Evolutionary conservation across 2,329 filamentous ascomycete species (phyloP), one percentile per base, ranked within the genome.

Genomic region (Parafenestella ontariensis): DNA sequence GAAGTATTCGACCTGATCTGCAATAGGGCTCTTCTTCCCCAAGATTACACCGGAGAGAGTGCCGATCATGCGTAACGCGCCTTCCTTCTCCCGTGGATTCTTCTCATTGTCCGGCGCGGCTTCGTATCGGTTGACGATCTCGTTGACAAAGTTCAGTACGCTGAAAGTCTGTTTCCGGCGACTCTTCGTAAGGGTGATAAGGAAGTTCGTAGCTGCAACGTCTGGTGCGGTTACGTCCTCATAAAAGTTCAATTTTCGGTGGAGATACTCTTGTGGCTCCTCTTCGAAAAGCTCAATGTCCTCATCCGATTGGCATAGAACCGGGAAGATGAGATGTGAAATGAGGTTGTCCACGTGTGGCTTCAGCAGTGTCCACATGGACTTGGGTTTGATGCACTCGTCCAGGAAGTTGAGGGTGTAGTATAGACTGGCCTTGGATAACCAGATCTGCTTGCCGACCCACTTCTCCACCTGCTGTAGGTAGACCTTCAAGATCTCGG

Each of bases 21-120:
- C 95, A 63, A 99, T 97, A 1, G 95, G 95, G 71, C 93, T 97
- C 84, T 98, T 98, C 84, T 98, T 99, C 65, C 92, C 92, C 31
- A 99, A 83, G 44, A 99, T 96, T 47, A 99, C 94, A 28, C 92
- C 91, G 0, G 95, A 91, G 42, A 99, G 81, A 0, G 94, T 97
- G 23, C 93, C 95, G 71, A 99, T 98, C 92, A 99, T 98, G 58
- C 95, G 86, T 71, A 99, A 78, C 43, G 95, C 95, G 69, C 95
- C 95, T 77, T 99, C 95, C 82, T 99, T 99, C 74, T 95, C 92
- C 48, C 96, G 84, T 54, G 96, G 91, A 75, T 94, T 91, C 84
- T 97, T 98, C 80, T 95, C 89, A 58, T 90, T 89, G 44, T 94
- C 92, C 7, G 92, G 85, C 0, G 91, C 89, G 55, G 84, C 77